Conservation (phyloP, 2,329 filamentous ascomycete genomes). For the Beauveria caledonica region DNA sequence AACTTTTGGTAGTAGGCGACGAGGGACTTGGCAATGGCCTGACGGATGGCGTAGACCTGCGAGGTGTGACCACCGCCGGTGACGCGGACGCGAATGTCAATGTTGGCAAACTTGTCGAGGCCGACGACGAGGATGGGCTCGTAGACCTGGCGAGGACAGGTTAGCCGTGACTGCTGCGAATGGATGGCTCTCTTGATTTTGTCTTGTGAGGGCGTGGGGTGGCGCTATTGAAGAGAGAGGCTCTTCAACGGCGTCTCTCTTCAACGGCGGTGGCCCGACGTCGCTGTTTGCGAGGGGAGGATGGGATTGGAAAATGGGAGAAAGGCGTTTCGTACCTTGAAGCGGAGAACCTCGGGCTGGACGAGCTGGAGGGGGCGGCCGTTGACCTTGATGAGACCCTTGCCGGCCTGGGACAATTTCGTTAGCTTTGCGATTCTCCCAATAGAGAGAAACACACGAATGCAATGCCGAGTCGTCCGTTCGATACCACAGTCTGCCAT, state of each 20-base stretch:
- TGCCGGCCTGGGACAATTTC: slow-evolving; percentile 28
- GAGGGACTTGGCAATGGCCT: slow-evolving; percentile 84
- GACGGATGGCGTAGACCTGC: slow-evolving; percentile 96
- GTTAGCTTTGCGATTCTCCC: slow-evolving; percentile 22
- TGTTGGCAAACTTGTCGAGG: slow-evolving; percentile 91
- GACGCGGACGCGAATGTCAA: slow-evolving; percentile 97
- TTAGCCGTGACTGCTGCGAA: slow-evolving; percentile 16
- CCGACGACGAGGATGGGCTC: slow-evolving; percentile 96
- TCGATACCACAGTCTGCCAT: neutral
- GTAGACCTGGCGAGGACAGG: slow-evolving; percentile 60
- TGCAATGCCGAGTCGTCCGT: neutral
- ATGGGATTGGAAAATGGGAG: slow-evolving; percentile 1
- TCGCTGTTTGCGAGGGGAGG: slow-evolving; percentile 6
- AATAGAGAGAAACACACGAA: neutral
- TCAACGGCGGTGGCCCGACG: neutral
- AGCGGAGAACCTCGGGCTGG: slow-evolving; percentile 93
- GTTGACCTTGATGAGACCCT: slow-evolving; percentile 95
- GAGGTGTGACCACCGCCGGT: slow-evolving; percentile 95
- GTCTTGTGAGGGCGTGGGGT: neutral
- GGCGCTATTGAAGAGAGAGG: neutral
- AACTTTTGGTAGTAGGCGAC: slow-evolving; percentile 97
- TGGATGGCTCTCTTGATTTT: slow-evolving; percentile 8
- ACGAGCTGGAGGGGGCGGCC: slow-evolving; percentile 90
- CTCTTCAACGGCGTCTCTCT: neutral
- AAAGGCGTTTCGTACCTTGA: slow-evolving; percentile 61